These are phyloP conservation scores for Lactifluus pinguis DNA, from an alignment of 768 basidiomycete genomes.

Conservation along the genomic window DNA sequence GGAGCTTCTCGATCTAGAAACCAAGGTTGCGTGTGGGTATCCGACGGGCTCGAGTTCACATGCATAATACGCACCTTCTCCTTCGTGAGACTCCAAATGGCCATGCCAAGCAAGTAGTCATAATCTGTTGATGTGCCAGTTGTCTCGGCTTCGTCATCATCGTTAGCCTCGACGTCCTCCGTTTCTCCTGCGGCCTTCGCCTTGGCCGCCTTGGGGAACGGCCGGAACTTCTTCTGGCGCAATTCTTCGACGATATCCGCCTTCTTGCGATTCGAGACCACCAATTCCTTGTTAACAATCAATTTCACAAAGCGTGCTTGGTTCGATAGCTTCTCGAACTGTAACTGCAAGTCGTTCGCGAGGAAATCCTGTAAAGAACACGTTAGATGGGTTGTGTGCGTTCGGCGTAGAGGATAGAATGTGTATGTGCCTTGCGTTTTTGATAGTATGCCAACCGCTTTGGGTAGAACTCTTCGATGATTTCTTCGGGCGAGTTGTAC, in stretches of 20 bases:
- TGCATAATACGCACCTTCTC: conserved; percentile 56
- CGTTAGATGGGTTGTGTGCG: background rate
- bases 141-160: conserved; percentile 38
- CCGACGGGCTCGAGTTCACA: background rate
- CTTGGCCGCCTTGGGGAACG: conserved; percentile 75
- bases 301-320: conserved; percentile 96
- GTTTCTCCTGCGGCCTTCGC: conserved; percentile 59
- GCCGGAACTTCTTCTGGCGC: conserved; percentile 75
- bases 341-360: conserved; percentile 69
- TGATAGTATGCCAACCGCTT: conserved; percentile 85
- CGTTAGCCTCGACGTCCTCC: conserved; percentile 45
- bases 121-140: conserved; percentile 53
- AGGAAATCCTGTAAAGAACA: conserved; percentile 58
- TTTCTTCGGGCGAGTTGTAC: conserved; percentile 83
- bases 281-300: conserved; percentile 80
- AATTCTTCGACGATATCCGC: conserved; percentile 77
- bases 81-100: conserved; percentile 88
- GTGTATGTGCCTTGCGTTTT: conserved; percentile 68
- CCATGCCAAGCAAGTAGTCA: conserved; percentile 92
- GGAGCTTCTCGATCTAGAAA: conserved; percentile 71
- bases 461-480: conserved; percentile 89
- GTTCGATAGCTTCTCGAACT: conserved; percentile 81
- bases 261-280: conserved; percentile 83
- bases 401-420: background rate
- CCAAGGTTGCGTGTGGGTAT: background rate